Evolutionary conservation across 2,329 filamentous ascomycete species (phyloP).

Genomic region (Daldinia eschscholtzii): DNA sequence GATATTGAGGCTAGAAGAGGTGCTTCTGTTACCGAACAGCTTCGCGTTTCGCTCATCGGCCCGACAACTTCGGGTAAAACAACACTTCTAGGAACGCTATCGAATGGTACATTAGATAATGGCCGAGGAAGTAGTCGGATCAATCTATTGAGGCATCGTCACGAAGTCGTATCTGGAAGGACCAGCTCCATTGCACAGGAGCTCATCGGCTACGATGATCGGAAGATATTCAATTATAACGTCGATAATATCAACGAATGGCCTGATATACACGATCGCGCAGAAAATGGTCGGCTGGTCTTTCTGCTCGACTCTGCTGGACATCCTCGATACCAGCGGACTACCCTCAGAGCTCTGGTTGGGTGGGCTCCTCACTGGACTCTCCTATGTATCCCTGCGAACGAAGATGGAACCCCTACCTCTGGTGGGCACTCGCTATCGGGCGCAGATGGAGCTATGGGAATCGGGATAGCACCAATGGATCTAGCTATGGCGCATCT

Average conservation of each 20-base stretch:
- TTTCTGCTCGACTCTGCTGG: constrained; percentile 94
- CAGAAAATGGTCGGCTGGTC: constrained; percentile 80
- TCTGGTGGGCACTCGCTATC: constrained; percentile 61
- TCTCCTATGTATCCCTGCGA: constrained; percentile 85
- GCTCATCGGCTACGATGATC: constrained; percentile 82
- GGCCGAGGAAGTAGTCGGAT: constrained; percentile 90
- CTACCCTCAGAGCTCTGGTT: constrained; percentile 88
- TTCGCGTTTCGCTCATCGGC: constrained; percentile 88
- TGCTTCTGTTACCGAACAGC: constrained; percentile 74
- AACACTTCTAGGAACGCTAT: constrained; percentile 87
- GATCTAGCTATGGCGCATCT: constrained; percentile 85
- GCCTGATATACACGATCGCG: constrained; percentile 90
- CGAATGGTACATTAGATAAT: constrained; percentile 90
- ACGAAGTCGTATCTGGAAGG: constrained; percentile 90
- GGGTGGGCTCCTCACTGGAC: constrained; percentile 98
- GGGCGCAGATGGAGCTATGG: constrained; percentile 63
- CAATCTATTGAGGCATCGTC: constrained; percentile 89
- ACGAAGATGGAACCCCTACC: constrained; percentile 68
- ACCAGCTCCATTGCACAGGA: constrained; percentile 97
- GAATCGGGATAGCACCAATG: constrained; percentile 67
- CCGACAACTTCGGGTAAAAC: constrained; percentile 94
- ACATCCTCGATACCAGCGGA: constrained; percentile 88
- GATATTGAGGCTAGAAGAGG: constrained; percentile 55
- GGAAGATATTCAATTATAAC: constrained; percentile 81
- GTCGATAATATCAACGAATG: constrained; percentile 90